Conservation (phyloP, 2,329 filamentous ascomycete species). For the Fusarium falciforme region DNA sequence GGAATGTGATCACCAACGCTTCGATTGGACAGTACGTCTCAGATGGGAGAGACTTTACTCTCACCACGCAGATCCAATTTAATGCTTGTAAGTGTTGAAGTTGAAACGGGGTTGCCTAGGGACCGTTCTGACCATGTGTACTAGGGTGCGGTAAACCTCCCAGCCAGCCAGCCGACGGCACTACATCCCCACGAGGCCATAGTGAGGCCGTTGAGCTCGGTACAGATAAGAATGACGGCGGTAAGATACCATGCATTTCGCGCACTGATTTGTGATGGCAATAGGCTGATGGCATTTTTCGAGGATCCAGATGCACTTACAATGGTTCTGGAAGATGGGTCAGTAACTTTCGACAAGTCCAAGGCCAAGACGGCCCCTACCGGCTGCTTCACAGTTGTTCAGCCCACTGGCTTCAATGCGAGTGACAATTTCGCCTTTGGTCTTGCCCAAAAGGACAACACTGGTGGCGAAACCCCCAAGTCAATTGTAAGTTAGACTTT, state of each 20-base stretch:
- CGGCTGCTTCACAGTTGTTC: not conserved
- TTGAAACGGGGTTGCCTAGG: not conserved
- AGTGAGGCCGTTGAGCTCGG: not conserved
- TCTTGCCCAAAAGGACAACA: not conserved
- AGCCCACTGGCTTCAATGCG: not conserved
- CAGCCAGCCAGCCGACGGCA: not conserved
- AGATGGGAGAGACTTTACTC: not conserved
- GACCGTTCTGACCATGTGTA: not conserved
- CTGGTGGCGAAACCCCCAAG: not conserved
- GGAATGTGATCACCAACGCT: not conserved
- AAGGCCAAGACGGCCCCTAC: not conserved
- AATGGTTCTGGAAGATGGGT: not conserved
- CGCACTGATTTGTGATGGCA: not conserved
- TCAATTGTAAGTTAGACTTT: not conserved
- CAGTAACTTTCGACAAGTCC: not conserved
- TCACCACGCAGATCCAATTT: not conserved
- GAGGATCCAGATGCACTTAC: not conserved
- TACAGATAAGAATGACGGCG: not conserved
- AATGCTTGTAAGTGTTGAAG: not conserved
- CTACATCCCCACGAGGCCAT: not conserved
- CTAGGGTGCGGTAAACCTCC: not conserved
- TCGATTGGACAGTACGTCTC: not conserved
- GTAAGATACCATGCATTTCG: not conserved
- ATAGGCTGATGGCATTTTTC: not conserved
- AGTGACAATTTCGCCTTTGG: not conserved